Percentiles rank a stretch among this genome's conserved stretches.
phyloP scores from a whole-genome alignment of 768 basidiomycete species.

The Mycena latifolia region DNA sequence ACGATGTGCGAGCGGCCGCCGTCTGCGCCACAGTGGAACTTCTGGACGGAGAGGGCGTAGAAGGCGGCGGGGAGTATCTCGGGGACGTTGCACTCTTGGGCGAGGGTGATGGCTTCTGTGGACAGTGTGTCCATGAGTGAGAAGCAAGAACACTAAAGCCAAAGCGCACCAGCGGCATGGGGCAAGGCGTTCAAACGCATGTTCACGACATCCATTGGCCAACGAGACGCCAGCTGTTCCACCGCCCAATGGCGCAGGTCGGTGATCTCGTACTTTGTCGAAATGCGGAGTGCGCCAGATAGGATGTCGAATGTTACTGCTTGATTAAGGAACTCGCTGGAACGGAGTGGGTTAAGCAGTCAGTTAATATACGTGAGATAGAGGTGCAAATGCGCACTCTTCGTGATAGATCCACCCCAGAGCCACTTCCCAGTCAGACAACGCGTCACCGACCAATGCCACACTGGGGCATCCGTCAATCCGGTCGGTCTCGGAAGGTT shows the following conservation, averaged over 20 bases:
- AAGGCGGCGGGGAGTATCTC: conserved; percentile 55
- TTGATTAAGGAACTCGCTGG: conserved; percentile 41
- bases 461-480: conserved; percentile 48
- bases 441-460: conserved; percentile 37
- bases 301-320: conserved; percentile 42
- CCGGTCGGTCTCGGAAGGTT: conserved; percentile 43
- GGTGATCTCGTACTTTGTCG: conserved; percentile 52
- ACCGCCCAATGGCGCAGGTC: conserved; percentile 43
- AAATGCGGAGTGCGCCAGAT: conserved; percentile 45
- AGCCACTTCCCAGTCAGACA: conserved; percentile 45
- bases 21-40: conserved; percentile 42
- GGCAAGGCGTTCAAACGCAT: conserved; percentile 45
- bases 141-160: conserved; percentile 14
- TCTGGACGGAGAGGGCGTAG: conserved; percentile 51
- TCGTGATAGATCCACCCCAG: conserved; percentile 50
- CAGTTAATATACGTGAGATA: no score
- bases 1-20: conserved; percentile 45
- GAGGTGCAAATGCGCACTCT: conserved; percentile 47
- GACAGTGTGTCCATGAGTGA: not conserved
- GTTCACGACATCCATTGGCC: conserved; percentile 43
- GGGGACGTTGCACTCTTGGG: conserved; percentile 48
- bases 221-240: conserved; percentile 40
- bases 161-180: conserved; percentile 44
- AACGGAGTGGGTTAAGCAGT: not conserved
- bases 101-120: conserved; percentile 50